Conservation (phyloP, 345 rosid genomes). For the Cardamine occulta region DNA sequence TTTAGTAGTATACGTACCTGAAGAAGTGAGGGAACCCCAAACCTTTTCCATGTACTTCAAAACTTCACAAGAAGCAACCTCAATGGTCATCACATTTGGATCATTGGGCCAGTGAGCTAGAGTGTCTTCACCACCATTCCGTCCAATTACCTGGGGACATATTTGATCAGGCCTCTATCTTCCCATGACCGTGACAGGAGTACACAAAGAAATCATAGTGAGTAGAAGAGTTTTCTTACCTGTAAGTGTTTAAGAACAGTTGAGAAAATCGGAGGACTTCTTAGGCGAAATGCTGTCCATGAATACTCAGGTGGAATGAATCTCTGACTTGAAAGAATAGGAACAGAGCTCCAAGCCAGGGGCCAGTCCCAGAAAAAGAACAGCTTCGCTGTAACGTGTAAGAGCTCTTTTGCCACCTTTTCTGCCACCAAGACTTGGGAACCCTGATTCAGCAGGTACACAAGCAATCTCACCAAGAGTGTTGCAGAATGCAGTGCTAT, state of each 20-base stretch:
- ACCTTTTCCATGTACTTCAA: slow-evolving; percentile 75
- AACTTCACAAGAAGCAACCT: slow-evolving; percentile 78
- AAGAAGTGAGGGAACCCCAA: slow-evolving; percentile 79
- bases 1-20: slow-evolving; percentile 55
- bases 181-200: slow-evolving; percentile 7
- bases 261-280: slow-evolving; percentile 87
- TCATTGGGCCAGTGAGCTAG: slow-evolving; percentile 95
- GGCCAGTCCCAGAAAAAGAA: slow-evolving; percentile 86
- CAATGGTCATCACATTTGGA: slow-evolving; percentile 70
- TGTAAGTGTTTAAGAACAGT: slow-evolving; percentile 82
- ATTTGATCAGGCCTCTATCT: slow-evolving; percentile 34
- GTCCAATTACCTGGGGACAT: slow-evolving; percentile 68
- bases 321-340: slow-evolving; percentile 75
- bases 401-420: slow-evolving; percentile 79
- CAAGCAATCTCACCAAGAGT: slow-evolving; percentile 76
- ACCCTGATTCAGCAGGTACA: slow-evolving; percentile 85
- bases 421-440: slow-evolving; percentile 67
- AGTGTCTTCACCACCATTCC: slow-evolving; percentile 91
- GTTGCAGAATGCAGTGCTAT: slow-evolving; percentile 80
- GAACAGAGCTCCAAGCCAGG: slow-evolving; percentile 87
- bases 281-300: slow-evolving; percentile 77
- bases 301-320: slow-evolving; percentile 86
- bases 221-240: slow-evolving; percentile 47
- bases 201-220: slow-evolving; percentile 20
- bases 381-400: slow-evolving; percentile 75